phyloP scores from a whole-genome alignment of 192 early-diverging fungal genomes.

The Pecoramyces ruminantium region DNA sequence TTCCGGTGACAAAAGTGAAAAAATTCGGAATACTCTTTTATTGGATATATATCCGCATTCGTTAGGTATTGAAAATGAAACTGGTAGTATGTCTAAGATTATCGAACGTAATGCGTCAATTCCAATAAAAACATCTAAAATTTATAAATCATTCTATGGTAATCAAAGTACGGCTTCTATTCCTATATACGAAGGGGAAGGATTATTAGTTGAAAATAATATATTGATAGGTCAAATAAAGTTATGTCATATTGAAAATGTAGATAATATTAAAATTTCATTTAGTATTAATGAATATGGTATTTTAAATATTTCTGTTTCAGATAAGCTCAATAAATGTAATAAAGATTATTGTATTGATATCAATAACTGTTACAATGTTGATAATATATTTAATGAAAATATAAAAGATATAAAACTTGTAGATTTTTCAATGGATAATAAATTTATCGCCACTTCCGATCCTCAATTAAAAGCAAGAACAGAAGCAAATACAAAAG shows the following conservation, averaged over 20 bases:
- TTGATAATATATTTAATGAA: too few relatives aligned
- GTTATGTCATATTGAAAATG: conserved; percentile 90
- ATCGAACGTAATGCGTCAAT: conserved; percentile 97
- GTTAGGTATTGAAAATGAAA: conserved; percentile 94
- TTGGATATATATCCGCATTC: conserved; percentile 93
- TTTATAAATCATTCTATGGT: conserved; percentile 93
- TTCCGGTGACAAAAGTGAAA: conserved; percentile 86
- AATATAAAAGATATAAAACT: too few relatives aligned
- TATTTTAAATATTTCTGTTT: conserved; percentile 85
- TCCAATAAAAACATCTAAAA: conserved; percentile 94
- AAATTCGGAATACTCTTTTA: conserved; percentile 82
- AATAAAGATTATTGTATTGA: too few relatives aligned
- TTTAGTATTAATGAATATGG: conserved; percentile 95
- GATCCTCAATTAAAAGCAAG: too few relatives aligned
- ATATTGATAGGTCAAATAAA: conserved; percentile 96
- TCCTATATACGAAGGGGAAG: conserved; percentile 95
- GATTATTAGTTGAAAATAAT: conserved; percentile 93
- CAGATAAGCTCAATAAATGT: conserved; percentile 94
- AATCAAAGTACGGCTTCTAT: conserved; percentile 96
- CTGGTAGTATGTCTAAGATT: conserved; percentile 93
- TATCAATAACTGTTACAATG: too few relatives aligned
- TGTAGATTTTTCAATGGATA: too few relatives aligned
- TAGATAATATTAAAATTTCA: conserved; percentile 89
- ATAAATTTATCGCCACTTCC: too few relatives aligned
- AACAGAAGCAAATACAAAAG: too few relatives aligned